Evolutionary conservation across 176 grass and related monocot genomes (phyloP), one percentile per base, ranked within the genome.

Genomic region (Aegilops longissima): DNA sequence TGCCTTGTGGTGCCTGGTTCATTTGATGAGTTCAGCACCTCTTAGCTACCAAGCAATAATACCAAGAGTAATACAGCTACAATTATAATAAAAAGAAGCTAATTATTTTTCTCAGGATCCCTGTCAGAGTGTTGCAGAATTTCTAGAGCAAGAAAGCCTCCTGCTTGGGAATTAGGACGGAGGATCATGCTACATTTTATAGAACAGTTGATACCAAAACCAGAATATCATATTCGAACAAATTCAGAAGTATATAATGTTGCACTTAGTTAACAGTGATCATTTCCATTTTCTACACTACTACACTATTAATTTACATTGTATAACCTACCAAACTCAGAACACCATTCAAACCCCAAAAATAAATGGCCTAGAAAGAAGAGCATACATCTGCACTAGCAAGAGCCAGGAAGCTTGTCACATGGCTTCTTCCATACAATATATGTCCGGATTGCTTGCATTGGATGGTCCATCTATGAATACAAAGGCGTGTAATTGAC

Each of bases 311-410:
- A 52, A 29, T 69, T 21, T 58, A 40, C 13, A 23, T 35, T 61
- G 5, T 27, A 49, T 30, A 80, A 74, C 24, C 72, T 75, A 83
- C 20, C 21, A 82, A 90, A 78, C 62, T 5, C 33, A 8, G 21
- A 89, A 30, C 5, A 78, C 47, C 49, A 85, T 69, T 75, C 8
- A 61, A 73, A 82, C 21, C 36, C 30, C 58, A 44, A 68, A 90
- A 61, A 61, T 78, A 61, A 82, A 80, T 44, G 61, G 70, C 65
- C 69, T 70, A 84, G 5, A 74, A 23, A 80, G 40, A 63, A 87
- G 78, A 82, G 87, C 89, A 44, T 91, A 95, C 93, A 89, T 93
- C 89, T 91, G 87, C 81, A 83, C 85, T 93, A 76, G 86, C 93
- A 87, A 89, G 87, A 83, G 78, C 87, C 61, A 95, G 66, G 84